Percentiles rank a stretch among this genome's conserved stretches.
Conservation (phyloP, 192 early-diverging fungal genomes). For the Haplosporangium gracile region DNA sequence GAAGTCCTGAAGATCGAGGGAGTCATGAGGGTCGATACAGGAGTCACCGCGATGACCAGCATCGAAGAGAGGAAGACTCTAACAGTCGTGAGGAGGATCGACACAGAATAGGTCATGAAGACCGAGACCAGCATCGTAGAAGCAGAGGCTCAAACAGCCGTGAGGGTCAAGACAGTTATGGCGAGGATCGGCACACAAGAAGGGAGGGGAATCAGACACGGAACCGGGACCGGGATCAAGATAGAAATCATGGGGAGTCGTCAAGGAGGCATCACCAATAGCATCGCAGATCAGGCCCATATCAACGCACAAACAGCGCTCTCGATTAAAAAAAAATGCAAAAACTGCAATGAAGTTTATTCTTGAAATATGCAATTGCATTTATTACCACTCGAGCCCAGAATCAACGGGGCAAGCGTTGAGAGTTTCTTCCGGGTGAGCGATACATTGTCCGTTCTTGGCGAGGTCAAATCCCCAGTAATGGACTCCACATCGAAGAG, state of each 20-base stretch:
- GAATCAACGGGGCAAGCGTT: constrained; percentile 49
- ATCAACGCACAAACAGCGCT: not conserved
- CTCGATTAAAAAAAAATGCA: not conserved
- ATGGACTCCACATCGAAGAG: constrained; percentile 49
- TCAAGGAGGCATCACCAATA: not conserved
- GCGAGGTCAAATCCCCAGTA: constrained; percentile 54
- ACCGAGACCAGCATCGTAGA: not conserved
- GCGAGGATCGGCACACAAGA: too few relatives aligned
- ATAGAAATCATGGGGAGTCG: not conserved
- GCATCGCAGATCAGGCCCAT: not conserved
- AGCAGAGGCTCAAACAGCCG: not conserved
- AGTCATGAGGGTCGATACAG: not conserved
- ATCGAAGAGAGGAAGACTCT: not conserved
- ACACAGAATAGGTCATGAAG: not conserved
- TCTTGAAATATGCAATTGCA: not conserved
- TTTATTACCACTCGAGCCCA: constrained; percentile 37
- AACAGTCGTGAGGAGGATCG: not conserved
- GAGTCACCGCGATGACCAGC: not conserved
- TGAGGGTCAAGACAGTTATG: not conserved
- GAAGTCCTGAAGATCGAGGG: not conserved
- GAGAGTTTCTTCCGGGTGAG: constrained; percentile 50
- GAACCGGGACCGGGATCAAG: not conserved
- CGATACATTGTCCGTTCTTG: constrained; percentile 53
- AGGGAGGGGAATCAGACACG: not conserved
- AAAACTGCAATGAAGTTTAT: not conserved